Base-by-base conservation (phyloP, 352 stramenopile species). In the Globisporangium megalacanthum region DNA sequence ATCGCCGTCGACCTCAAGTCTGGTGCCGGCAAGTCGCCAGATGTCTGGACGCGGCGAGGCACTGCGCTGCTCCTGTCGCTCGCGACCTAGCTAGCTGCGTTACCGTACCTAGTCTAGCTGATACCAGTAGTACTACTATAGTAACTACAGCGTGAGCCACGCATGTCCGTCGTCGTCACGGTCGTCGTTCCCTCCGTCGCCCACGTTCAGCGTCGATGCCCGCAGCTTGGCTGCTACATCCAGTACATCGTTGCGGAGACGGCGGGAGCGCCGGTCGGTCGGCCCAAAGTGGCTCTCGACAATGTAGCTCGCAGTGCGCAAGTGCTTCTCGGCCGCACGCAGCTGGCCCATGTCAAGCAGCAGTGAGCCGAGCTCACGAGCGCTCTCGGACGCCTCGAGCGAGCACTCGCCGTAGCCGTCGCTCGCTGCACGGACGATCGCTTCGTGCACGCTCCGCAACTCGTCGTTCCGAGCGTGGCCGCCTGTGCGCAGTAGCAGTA, bases 11-110 rank as follows among this genome's bases (percentile, higher is more conserved):
- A 98, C 55, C 80, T 99, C 29, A 96, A 97, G 59, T 76, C 75
- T 10, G 95, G 95, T 1, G 57, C 81, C 2, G 87, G 86, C 29
- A 86, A 94, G 52, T 84, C 81, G 10, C 77, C 90, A 1, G 94
- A 98, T 41, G 77, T 97, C 44, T 98, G 95, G 95, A 97, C 92
- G 6, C 90, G 94, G 39, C 75, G 95, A 11, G 95, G 95, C 39
- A 97, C 92, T 4, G 95, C 95, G 42, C 51, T 98, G 57, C 64
- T 98, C 56, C 75, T 98, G 6, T 97, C 91, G 14, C 68, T 95
- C 31, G 91, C 81, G 54, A 92, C 83, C 0, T 94, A 82, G 35
- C 10, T 5, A 13, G 25, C 25, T 1, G 25, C 1, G 25, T 29
- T 29, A 29, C 25, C 25, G 36, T 42, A 42, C 36, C 1, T 42